phyloP scores from a whole-genome alignment of 805 yeast species.

The Candida multigemmis region DNA sequence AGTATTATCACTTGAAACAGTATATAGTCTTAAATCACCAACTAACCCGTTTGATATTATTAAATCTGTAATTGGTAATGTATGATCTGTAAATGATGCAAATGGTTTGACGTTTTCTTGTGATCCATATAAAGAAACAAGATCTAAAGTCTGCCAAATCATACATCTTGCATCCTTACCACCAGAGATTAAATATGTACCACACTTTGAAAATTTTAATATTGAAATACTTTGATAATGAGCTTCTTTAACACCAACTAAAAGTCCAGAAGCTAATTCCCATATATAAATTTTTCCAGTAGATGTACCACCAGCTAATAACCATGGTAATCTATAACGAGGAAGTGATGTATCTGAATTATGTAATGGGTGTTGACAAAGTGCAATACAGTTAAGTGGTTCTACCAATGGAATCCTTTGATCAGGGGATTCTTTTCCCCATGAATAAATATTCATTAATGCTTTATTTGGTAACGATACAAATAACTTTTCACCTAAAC shows the following conservation, averaged over 20 bases:
- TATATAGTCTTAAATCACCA: slow-evolving; percentile 54
- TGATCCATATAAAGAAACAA: slow-evolving; percentile 28
- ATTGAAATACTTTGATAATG: slow-evolving; percentile 74
- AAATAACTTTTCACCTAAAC: slow-evolving; percentile 44
- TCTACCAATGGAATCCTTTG: slow-evolving; percentile 85
- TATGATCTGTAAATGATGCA: slow-evolving; percentile 52
- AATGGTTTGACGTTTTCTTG: slow-evolving; percentile 42
- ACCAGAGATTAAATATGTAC: slow-evolving; percentile 61
- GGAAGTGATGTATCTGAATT: no score
- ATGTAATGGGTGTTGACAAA: slow-evolving; percentile 24
- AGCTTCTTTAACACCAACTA: slow-evolving; percentile 64
- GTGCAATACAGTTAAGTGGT: slow-evolving; percentile 48
- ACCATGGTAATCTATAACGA: slow-evolving; percentile 45
- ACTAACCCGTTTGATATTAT: slow-evolving; percentile 39
- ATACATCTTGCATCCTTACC: slow-evolving; percentile 75
- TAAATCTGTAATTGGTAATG: slow-evolving; percentile 44
- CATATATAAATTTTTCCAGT: slow-evolving; percentile 78
- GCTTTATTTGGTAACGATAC: slow-evolving; percentile 68
- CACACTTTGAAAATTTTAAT: slow-evolving; percentile 50
- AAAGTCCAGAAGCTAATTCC: slow-evolving; percentile 73
- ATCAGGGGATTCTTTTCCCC: slow-evolving; percentile 65
- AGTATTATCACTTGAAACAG: slow-evolving; percentile 69
- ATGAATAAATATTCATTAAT: slow-evolving; percentile 59
- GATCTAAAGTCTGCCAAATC: slow-evolving; percentile 63
- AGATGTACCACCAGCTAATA: slow-evolving; percentile 64